Evolutionary conservation across 805 yeast genomes (phyloP).

Genomic region (Schwanniomyces polymorphus): DNA sequence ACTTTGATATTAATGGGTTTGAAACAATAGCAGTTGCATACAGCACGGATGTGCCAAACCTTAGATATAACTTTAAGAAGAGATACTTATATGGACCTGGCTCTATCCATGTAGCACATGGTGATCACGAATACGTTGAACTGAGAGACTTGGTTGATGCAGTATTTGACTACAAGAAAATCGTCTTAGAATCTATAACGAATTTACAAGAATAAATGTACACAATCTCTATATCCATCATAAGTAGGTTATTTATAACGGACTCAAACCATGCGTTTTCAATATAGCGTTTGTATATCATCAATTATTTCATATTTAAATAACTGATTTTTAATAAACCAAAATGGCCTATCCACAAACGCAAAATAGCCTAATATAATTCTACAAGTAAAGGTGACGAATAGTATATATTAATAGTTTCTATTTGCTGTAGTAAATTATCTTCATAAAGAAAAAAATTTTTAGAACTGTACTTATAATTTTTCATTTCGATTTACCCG

Average conservation of each 20-base stretch:
- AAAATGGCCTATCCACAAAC: slow-evolving; percentile 9
- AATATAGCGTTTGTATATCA: slow-evolving; percentile 31
- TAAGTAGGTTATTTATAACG: slow-evolving; percentile 28
- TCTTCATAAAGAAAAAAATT: neutral
- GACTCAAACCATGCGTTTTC: slow-evolving; percentile 49
- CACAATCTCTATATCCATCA: slow-evolving; percentile 48
- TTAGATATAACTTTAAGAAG: slow-evolving; percentile 24
- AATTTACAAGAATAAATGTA: slow-evolving; percentile 20
- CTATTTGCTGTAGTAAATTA: neutral
- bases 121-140: slow-evolving; percentile 54
- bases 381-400: neutral
- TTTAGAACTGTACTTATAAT: neutral
- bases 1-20: slow-evolving; percentile 3
- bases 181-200: slow-evolving; percentile 28
- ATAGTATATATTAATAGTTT: neutral
- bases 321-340: slow-evolving; percentile 5
- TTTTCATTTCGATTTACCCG: neutral
- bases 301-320: slow-evolving; percentile 9
- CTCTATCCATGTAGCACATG: slow-evolving; percentile 59
- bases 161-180: slow-evolving; percentile 51
- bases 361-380: slow-evolving; percentile 6
- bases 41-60: slow-evolving; percentile 42
- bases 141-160: slow-evolving; percentile 47
- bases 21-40: slow-evolving; percentile 46
- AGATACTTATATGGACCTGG: slow-evolving; percentile 67